These are phyloP conservation scores for Eruca vesicaria DNA, from an alignment of 441 rosid species.

Conservation along the genomic window DNA sequence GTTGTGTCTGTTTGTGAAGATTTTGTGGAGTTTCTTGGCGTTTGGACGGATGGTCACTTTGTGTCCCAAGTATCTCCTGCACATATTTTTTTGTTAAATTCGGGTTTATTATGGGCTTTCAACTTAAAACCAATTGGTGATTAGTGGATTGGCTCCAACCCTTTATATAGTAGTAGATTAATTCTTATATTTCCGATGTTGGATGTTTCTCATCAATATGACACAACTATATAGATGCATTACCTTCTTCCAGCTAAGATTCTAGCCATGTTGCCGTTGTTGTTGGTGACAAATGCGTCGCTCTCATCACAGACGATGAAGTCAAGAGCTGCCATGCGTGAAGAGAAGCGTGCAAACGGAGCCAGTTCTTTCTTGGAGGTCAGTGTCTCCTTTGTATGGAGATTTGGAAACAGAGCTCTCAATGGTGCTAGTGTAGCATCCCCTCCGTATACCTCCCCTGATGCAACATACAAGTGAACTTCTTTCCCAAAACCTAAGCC, in stretches of 20 bases:
- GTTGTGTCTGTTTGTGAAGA: conserved; percentile 50
- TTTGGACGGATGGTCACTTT: conserved; percentile 70
- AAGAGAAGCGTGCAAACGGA: conserved; percentile 49
- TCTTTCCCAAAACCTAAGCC: conserved; percentile 62
- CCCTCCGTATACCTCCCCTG: conserved; percentile 67
- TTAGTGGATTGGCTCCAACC: no score
- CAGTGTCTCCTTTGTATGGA: conserved; percentile 57
- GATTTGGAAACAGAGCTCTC: conserved; percentile 59
- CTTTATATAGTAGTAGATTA: no score
- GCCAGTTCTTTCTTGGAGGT: conserved; percentile 48
- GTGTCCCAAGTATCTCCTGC: conserved; percentile 77
- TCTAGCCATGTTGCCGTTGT: conserved; percentile 72
- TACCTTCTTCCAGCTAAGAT: conserved; percentile 67
- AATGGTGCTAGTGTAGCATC: conserved; percentile 54
- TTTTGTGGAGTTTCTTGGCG: conserved; percentile 52
- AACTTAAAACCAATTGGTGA: no score
- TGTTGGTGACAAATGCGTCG: conserved; percentile 61
- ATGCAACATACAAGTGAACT: conserved; percentile 61
- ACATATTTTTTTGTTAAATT: background rate
- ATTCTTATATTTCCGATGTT: no score
- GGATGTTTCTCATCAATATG: no score
- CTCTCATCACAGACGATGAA: conserved; percentile 66
- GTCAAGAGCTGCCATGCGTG: conserved; percentile 73
- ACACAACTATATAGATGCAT: background rate
- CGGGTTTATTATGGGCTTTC: no score